phyloP scores from a whole-genome alignment of 2,329 filamentous ascomycete genomes.

The Fusarium sp. region DNA sequence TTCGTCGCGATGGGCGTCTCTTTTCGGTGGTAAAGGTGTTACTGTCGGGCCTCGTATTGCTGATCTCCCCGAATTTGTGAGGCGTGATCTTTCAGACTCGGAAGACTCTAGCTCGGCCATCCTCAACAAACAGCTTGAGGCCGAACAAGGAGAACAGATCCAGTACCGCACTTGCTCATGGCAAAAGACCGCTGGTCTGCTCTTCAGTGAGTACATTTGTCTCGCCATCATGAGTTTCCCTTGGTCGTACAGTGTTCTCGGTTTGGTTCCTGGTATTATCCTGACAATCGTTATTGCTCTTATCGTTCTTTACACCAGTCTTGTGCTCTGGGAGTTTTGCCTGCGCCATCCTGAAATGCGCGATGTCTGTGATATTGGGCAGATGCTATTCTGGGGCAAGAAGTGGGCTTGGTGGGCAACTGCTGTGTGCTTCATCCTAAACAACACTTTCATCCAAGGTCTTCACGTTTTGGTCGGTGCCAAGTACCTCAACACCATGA shows the following conservation, averaged over 20 bases:
- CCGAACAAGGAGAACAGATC: conserved; percentile 83
- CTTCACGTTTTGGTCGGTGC: conserved; percentile 87
- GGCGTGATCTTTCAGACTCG: conserved; percentile 56
- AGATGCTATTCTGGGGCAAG: conserved; percentile 91
- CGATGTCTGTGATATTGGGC: conserved; percentile 95
- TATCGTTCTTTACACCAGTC: conserved; percentile 82
- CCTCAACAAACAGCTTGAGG: conserved; percentile 76
- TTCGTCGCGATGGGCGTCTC: conserved; percentile 51
- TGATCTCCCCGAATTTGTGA: conserved; percentile 57
- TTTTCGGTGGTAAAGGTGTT: conserved; percentile 58
- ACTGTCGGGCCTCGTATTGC: conserved; percentile 66
- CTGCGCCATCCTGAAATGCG: conserved; percentile 89
- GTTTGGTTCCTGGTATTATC: conserved; percentile 86
- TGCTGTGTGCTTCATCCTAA: conserved; percentile 90
- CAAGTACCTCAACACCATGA: conserved; percentile 92
- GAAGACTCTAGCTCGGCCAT: conserved; percentile 64
- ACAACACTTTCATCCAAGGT: conserved; percentile 92
- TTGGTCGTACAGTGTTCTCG: conserved; percentile 89
- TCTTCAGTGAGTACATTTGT: conserved; percentile 97
- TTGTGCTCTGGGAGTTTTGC: conserved; percentile 83
- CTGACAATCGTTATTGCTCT: conserved; percentile 82
- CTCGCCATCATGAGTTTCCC: conserved; percentile 95
- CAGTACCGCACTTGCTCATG: conserved; percentile 94
- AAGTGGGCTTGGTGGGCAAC: conserved; percentile 77
- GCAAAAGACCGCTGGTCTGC: conserved; percentile 91